These are phyloP conservation scores for Raffaelea deltoideospora DNA, from an alignment of 2,329 filamentous ascomycete genomes.

Conservation along the genomic window DNA sequence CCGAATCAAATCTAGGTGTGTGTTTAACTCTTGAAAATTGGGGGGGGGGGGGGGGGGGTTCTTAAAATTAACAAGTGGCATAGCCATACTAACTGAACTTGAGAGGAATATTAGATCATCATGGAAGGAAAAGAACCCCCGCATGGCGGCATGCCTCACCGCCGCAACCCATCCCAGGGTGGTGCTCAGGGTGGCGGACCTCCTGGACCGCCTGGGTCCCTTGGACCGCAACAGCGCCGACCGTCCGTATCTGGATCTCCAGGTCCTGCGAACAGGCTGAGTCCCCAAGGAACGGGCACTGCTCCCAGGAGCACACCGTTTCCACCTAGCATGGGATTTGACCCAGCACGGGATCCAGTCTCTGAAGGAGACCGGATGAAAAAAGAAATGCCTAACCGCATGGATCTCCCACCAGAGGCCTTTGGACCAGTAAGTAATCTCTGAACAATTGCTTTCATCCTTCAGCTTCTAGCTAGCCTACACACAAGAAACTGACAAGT, in stretches of 20 bases:
- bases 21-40: no score
- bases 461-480: background rate
- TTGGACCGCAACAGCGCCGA: background rate
- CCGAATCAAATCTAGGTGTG: no score
- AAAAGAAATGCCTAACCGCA: constrained; percentile 23
- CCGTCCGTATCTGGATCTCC: no score
- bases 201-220: background rate
- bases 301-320: constrained; percentile 3
- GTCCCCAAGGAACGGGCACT: no score
- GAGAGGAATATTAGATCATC: no score
- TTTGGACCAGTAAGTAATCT: constrained; percentile 25
- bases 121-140: no score
- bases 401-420: constrained; percentile 44
- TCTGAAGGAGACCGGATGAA: constrained; percentile 6
- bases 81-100: no score
- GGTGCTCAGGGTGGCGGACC: constrained; percentile 2
- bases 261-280: no score
- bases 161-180: constrained; percentile 3
- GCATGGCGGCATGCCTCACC: no score
- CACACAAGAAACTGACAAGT: no score
- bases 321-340: constrained; percentile 21
- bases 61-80: no score
- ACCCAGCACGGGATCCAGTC: constrained; percentile 22
- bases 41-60: no score
- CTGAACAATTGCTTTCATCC: background rate